phyloP scores from a whole-genome alignment of 139 green algal genomes.

The Nannochloris sp. region DNA sequence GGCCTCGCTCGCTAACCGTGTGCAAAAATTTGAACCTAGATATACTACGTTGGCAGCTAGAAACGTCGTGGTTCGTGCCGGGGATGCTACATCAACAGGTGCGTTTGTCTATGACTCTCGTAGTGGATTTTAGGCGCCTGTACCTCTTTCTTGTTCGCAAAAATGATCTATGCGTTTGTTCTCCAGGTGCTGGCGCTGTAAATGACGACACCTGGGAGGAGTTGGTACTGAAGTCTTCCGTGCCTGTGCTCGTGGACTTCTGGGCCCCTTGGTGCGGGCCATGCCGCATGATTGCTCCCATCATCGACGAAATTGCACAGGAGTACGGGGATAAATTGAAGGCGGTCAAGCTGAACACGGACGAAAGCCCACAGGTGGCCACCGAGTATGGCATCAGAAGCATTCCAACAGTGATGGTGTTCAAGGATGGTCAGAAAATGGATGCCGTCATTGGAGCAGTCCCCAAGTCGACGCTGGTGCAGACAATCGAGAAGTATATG shows the following conservation, averaged over 20 bases:
- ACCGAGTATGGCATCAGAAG: conserved; percentile 92
- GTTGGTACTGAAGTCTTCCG: conserved; percentile 64
- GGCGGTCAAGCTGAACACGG: conserved; percentile 94
- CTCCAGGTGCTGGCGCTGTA: conserved; percentile 47
- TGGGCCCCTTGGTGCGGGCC: conserved; percentile 84
- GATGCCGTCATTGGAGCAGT: conserved; percentile 98
- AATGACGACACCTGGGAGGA: conserved; percentile 79
- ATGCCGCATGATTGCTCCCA: conserved; percentile 88
- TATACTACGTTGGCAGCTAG: not conserved
- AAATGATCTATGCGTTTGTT: too few species aligned
- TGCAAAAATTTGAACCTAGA: not conserved
- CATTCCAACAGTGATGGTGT: conserved; percentile 97
- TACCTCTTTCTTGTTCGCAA: not conserved
- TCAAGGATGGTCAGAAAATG: conserved; percentile 90
- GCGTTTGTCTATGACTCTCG: not conserved
- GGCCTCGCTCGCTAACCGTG: not conserved
- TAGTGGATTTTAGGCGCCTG: not conserved
- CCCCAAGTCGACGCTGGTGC: conserved; percentile 79
- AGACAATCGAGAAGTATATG: conserved; percentile 91
- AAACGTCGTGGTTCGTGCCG: not conserved
- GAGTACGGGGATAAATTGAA: conserved; percentile 71
- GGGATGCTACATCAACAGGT: conserved; percentile 9
- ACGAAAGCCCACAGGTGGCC: conserved; percentile 85
- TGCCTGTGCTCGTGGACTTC: conserved; percentile 97
- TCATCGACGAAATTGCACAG: conserved; percentile 76